Conservation (phyloP, 495 filamentous ascomycete species). For the Aspergillus heteromorphus region DNA sequence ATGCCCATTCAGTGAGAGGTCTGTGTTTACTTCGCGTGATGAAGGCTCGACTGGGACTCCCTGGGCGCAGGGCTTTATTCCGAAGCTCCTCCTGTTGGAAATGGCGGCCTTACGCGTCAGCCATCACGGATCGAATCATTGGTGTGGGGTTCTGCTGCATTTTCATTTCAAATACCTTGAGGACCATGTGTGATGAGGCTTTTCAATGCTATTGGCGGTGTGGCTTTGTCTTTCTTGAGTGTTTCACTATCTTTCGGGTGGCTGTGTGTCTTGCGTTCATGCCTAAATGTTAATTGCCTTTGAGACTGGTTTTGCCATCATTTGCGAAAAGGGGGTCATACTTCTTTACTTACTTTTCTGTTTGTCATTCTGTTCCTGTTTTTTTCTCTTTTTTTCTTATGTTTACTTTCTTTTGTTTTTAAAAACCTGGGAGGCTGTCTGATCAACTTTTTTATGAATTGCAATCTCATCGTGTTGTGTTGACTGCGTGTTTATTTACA, state of each 20-base stretch:
- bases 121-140: slow-evolving; percentile 22
- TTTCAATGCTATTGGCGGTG: slow-evolving; percentile 20
- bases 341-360: slow-evolving; percentile 9
- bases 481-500: neutral
- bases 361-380: slow-evolving; percentile 3
- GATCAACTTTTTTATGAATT: slow-evolving; percentile 32
- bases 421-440: slow-evolving; percentile 44
- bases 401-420: slow-evolving; percentile 21
- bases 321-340: slow-evolving; percentile 19
- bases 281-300: slow-evolving; percentile 9
- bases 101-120: slow-evolving; percentile 14
- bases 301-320: slow-evolving; percentile 11
- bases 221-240: slow-evolving; percentile 24
- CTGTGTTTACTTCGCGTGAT: neutral
- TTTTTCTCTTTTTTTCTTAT: no score
- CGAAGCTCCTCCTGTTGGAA: slow-evolving; percentile 3
- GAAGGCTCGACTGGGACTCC: neutral
- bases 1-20: no score
- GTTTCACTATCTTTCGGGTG: slow-evolving; percentile 26
- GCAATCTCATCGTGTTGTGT: slow-evolving; percentile 4
- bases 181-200: slow-evolving; percentile 7
- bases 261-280: slow-evolving; percentile 23
- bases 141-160: slow-evolving; percentile 18
- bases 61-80: neutral
- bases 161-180: slow-evolving; percentile 7